These are phyloP conservation scores for Prunus armeniaca DNA, from an alignment of 306 rosid genomes.

Conservation along the genomic window DNA sequence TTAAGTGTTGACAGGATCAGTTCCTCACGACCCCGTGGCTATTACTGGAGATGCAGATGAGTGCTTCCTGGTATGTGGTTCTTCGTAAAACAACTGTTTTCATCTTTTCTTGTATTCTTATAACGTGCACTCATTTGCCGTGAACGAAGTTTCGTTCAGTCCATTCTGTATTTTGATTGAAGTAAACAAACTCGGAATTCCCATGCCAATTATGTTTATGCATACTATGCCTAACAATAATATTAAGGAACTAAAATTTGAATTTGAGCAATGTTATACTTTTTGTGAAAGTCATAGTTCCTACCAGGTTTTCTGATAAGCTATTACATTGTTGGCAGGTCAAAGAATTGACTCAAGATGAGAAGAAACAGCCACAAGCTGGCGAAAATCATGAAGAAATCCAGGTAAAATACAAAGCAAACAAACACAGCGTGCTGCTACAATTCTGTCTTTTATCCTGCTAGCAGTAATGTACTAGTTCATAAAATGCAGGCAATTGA, in stretches of 20 bases:
- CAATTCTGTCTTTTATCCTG: background rate
- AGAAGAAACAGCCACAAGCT: slow-evolving; percentile 34
- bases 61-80: slow-evolving; percentile 52
- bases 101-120: background rate
- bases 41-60: slow-evolving; percentile 42
- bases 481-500: slow-evolving; percentile 56
- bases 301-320: slow-evolving; percentile 23
- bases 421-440: background rate
- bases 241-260: background rate
- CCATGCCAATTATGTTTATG: background rate
- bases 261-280: background rate
- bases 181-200: background rate
- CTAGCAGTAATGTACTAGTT: slow-evolving; percentile 8
- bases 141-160: background rate
- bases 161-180: background rate
- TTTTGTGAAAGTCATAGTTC: background rate
- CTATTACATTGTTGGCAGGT: slow-evolving; percentile 43
- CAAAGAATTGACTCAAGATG: slow-evolving; percentile 54
- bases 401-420: slow-evolving; percentile 43
- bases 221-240: background rate
- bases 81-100: background rate
- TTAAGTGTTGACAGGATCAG: slow-evolving; percentile 40
- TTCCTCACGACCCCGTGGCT: slow-evolving; percentile 33
- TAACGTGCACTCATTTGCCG: background rate
- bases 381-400: slow-evolving; percentile 42